Evolutionary conservation across 1,284 basidiomycete species (phyloP).

Genomic region (Somion occarium): DNA sequence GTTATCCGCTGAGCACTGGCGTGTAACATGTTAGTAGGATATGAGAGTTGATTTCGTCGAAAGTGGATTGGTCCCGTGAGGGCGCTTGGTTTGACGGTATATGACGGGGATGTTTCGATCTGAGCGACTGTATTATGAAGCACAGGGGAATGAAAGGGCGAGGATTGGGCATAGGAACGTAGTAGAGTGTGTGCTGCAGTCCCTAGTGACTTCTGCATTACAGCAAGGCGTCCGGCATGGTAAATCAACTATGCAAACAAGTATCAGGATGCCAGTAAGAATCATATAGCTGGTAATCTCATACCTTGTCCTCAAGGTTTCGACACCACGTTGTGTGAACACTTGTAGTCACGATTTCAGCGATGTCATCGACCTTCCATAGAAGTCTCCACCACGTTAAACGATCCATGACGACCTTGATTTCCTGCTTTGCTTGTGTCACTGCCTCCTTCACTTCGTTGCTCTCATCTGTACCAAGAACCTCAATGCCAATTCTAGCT

Average conservation of each 20-base stretch:
- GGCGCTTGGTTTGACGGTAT: slow-evolving; percentile 41
- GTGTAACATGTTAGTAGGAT: slow-evolving; percentile 63
- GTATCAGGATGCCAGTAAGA: not conserved
- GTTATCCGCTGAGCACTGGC: slow-evolving; percentile 60
- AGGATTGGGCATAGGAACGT: slow-evolving; percentile 31
- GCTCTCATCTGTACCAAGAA: slow-evolving; percentile 29
- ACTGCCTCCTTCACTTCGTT: slow-evolving; percentile 50
- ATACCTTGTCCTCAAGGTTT: slow-evolving; percentile 62
- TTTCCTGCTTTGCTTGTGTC: slow-evolving; percentile 39
- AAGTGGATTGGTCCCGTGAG: slow-evolving; percentile 53
- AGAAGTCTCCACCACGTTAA: slow-evolving; percentile 68
- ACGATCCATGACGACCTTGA: slow-evolving; percentile 47
- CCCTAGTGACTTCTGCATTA: slow-evolving; percentile 46
- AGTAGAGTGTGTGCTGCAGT: slow-evolving; percentile 38
- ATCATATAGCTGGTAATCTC: not conserved
- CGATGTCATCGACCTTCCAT: slow-evolving; percentile 71
- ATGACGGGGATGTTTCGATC: slow-evolving; percentile 43
- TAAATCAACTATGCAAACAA: slow-evolving; percentile 52
- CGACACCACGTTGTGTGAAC: slow-evolving; percentile 58
- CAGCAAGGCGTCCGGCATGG: slow-evolving; percentile 64
- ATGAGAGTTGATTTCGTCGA: slow-evolving; percentile 56
- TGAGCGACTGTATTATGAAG: slow-evolving; percentile 67
- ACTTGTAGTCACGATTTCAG: slow-evolving; percentile 46
- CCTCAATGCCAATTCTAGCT: slow-evolving; percentile 28
- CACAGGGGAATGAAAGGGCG: slow-evolving; percentile 56